phyloP scores from a whole-genome alignment of 1,284 basidiomycete genomes.

The Thelephora terrestris region DNA sequence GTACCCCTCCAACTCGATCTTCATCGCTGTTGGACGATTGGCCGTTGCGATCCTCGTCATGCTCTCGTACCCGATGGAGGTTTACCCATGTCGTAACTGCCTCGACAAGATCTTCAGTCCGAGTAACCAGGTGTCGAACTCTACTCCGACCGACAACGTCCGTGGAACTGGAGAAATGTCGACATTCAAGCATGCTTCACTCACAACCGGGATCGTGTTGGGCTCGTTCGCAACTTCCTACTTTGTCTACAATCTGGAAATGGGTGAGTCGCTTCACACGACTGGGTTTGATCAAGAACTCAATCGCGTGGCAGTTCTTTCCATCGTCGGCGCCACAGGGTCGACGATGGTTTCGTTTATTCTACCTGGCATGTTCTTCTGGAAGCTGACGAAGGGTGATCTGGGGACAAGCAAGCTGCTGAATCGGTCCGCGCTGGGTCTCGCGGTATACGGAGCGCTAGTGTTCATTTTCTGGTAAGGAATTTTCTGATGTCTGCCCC shows the following conservation, averaged over 20 bases:
- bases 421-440: slow-evolving; percentile 51
- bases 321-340: slow-evolving; percentile 95
- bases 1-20: slow-evolving; percentile 89
- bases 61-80: slow-evolving; percentile 89
- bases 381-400: slow-evolving; percentile 76
- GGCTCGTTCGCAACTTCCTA: slow-evolving; percentile 72
- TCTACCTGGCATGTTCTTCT: slow-evolving; percentile 80
- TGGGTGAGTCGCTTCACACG: slow-evolving; percentile 45
- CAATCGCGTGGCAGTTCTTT: slow-evolving; percentile 51
- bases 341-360: slow-evolving; percentile 98
- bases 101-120: slow-evolving; percentile 80
- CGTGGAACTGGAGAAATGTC: slow-evolving; percentile 59
- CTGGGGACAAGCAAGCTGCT: slow-evolving; percentile 44
- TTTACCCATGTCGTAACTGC: slow-evolving; percentile 89
- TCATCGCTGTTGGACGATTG: slow-evolving; percentile 88
- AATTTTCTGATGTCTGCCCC: background rate
- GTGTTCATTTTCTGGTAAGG: slow-evolving; percentile 86
- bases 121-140: slow-evolving; percentile 21
- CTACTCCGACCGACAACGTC: slow-evolving; percentile 20
- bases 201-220: slow-evolving; percentile 67
- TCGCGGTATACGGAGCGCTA: slow-evolving; percentile 69
- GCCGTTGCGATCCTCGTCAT: slow-evolving; percentile 88
- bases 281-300: slow-evolving; percentile 10
- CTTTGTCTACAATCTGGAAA: slow-evolving; percentile 72
- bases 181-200: slow-evolving; percentile 56